These are phyloP conservation scores for Aspergillus biplanus DNA, from an alignment of 495 filamentous ascomycete species.

Conservation along the genomic window DNA sequence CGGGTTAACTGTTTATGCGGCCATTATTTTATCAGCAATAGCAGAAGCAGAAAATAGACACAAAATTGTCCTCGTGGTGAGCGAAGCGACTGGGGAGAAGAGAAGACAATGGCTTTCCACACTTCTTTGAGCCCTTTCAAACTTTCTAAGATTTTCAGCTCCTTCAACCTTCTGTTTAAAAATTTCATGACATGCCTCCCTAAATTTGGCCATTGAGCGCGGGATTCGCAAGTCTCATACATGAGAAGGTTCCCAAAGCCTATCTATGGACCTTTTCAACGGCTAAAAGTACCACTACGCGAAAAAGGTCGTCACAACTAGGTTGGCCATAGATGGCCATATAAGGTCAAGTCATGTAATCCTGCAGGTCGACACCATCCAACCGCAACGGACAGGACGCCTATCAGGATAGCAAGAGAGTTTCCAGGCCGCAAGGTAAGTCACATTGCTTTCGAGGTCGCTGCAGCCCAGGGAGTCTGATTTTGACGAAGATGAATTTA, in stretches of 20 bases:
- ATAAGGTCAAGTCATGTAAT: too few species aligned
- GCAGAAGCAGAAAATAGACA: neutral
- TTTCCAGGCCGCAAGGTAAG: neutral
- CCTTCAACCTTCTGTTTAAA: slow-evolving; percentile 3
- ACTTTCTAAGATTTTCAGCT: slow-evolving; percentile 5
- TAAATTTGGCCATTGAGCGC: slow-evolving; percentile 58
- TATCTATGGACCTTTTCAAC: neutral
- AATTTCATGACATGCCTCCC: slow-evolving; percentile 48
- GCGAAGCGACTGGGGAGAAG: neutral
- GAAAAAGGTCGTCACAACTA: neutral
- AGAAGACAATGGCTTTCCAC: slow-evolving; percentile 17
- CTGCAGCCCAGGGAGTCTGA: neutral
- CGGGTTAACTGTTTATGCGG: slow-evolving; percentile 3
- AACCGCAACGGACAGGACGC: neutral
- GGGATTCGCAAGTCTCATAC: slow-evolving; percentile 50
- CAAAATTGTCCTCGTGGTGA: too few species aligned
- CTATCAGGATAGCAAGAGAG: neutral
- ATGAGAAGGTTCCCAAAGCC: slow-evolving; percentile 9
- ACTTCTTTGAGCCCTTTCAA: slow-evolving; percentile 11
- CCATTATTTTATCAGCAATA: slow-evolving; percentile 26
- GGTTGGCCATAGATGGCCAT: neutral
- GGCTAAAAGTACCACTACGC: neutral
- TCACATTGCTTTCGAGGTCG: neutral
- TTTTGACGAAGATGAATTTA: slow-evolving; percentile 43
- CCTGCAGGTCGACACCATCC: neutral